Evolutionary conservation across 257 asterid genomes (phyloP), one percentile per base, ranked within the genome.

Genomic region (Ocimum tenuiflorum): DNA sequence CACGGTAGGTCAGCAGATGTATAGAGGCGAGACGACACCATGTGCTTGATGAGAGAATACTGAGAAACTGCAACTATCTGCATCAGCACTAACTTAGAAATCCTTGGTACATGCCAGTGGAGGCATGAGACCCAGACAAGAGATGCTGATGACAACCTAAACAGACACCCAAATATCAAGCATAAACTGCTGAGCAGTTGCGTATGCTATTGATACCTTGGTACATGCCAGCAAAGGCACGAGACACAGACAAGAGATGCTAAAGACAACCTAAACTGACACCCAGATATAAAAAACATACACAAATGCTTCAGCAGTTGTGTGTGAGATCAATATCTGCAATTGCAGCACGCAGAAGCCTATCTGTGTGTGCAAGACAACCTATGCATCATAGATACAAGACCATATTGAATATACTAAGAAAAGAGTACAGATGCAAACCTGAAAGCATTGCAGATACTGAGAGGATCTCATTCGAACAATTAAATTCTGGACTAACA

Each of bases 1-100:
- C 99, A 88, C 79, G 86, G 97, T 77, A 87, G 97, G 99, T 89
- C 97, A 92, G 96, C 97, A 91, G 97, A 92, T 86, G 92, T 88
- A 89, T 84, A 89, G 84, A 88, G 96, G 97, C 95, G 86, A 88
- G 95, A 87, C 78, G 86, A 88, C 86, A 88, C 88, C 98, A 90
- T 87, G 83, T 87, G 90, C 99, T 89, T 85, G 77, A 78, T 84
- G 91, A 86, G 88, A 87, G 89, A 89, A 92, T 82, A 89, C 97
- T 89, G 96, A 92, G 92, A 89, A 87, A 91, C 95, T 92, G 99
- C 85, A 92, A 92, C 97, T 92, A 92, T 81, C 92, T 89, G 89
- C 95, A 91, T 89, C 98, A 91, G 97, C 99, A 92, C 86, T 84
- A 79, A 80, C 97, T 88, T 82, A 86, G 82, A 84, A 81, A 84